A percentile compares a stretch with the other conserved stretches of the same genome.
phyloP scores from a whole-genome alignment of 805 yeast genomes.

The Starmerella scarabaei region DNA sequence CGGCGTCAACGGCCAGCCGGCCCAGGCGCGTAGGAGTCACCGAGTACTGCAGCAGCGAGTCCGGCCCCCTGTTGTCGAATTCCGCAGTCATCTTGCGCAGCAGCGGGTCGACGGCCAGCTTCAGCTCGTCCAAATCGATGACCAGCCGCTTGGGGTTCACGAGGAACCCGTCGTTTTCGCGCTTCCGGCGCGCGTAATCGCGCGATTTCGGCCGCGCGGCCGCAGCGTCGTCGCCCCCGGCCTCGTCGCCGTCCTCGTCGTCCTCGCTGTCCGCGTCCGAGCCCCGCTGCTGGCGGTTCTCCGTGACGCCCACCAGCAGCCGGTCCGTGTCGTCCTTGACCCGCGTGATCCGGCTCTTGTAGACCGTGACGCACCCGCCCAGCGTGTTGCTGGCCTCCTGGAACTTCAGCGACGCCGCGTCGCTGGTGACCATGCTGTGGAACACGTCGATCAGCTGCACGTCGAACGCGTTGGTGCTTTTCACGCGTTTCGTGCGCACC shows the following conservation, averaged over 20 bases:
- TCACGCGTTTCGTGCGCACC: slow-evolving; percentile 72
- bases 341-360: slow-evolving; percentile 80
- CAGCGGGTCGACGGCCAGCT: slow-evolving; percentile 31
- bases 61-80: slow-evolving; percentile 34
- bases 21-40: slow-evolving; percentile 38
- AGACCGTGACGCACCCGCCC: slow-evolving; percentile 90
- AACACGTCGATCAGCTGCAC: slow-evolving; percentile 85
- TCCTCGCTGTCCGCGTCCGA: slow-evolving; percentile 19
- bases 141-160: slow-evolving; percentile 24
- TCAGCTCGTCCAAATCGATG: slow-evolving; percentile 28
- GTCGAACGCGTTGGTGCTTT: slow-evolving; percentile 76
- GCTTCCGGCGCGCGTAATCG: neutral
- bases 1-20: slow-evolving; percentile 55
- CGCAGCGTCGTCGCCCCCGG: slow-evolving; percentile 11
- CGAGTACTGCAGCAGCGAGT: slow-evolving; percentile 36
- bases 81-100: slow-evolving; percentile 34
- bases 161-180: slow-evolving; percentile 10
- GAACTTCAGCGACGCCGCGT: slow-evolving; percentile 74
- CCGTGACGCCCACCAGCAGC: slow-evolving; percentile 52
- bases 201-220: slow-evolving; percentile 17
- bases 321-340: slow-evolving; percentile 85
- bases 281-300: slow-evolving; percentile 21
- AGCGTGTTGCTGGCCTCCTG: slow-evolving; percentile 83
- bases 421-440: slow-evolving; percentile 55
- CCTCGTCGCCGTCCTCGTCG: slow-evolving; percentile 12